Evolutionary conservation across 1,139 yeast species (phyloP).

Genomic region (Yarrowia galli): DNA sequence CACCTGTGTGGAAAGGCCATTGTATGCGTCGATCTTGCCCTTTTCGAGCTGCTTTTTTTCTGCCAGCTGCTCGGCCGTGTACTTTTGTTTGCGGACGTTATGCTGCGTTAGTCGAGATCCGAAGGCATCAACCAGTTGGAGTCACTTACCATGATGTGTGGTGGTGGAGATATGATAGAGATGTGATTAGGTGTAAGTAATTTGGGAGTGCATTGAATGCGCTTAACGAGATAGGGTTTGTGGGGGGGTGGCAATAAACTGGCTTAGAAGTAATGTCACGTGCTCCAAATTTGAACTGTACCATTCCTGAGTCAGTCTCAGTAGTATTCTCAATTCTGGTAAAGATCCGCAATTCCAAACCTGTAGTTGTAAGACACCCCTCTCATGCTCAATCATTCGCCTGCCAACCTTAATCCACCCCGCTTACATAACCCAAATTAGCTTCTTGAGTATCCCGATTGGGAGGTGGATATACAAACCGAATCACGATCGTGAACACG

Average conservation of each 20-base stretch:
- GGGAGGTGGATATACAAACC: slow-evolving; percentile 24
- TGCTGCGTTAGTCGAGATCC: slow-evolving; percentile 55
- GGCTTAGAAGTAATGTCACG: not conserved
- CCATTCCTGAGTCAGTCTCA: too few relatives aligned
- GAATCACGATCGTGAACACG: not conserved
- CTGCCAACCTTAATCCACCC: not conserved
- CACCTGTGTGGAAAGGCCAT: slow-evolving; percentile 56
- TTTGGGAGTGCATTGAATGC: slow-evolving; percentile 6
- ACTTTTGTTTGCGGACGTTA: slow-evolving; percentile 68
- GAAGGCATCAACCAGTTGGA: not conserved
- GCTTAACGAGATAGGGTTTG: not conserved
- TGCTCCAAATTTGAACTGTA: not conserved
- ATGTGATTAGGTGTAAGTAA: not conserved
- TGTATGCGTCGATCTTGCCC: slow-evolving; percentile 64
- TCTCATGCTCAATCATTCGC: too few relatives aligned
- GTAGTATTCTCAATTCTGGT: too few relatives aligned
- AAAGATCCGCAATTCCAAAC: too few relatives aligned
- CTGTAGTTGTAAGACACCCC: too few relatives aligned
- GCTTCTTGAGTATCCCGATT: slow-evolving; percentile 14
- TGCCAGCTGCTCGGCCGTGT: slow-evolving; percentile 62
- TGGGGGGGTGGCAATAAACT: not conserved
- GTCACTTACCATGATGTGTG: slow-evolving; percentile 16
- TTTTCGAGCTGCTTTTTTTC: slow-evolving; percentile 58
- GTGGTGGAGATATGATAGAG: not conserved
- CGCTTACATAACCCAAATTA: slow-evolving; percentile 8